These are phyloP conservation scores for Beauveria scarabaeidicola DNA, from an alignment of 2,329 filamentous ascomycete genomes.

Conservation along the genomic window DNA sequence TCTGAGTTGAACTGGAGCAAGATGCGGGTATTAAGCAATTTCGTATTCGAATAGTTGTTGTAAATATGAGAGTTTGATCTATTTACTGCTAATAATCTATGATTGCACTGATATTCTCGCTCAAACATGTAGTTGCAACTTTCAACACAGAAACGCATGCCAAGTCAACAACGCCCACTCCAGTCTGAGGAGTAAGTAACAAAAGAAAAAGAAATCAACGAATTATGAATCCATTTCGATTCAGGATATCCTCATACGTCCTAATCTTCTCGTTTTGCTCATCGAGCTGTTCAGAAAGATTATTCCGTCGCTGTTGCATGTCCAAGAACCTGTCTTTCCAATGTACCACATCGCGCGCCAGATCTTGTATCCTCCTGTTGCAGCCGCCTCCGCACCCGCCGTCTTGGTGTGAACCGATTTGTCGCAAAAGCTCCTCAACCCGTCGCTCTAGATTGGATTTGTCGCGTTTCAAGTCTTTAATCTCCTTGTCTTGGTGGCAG, in stretches of 20 bases:
- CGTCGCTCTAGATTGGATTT: constrained; percentile 26
- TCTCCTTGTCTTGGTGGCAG: constrained; percentile 29
- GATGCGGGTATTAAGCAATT: too few species aligned
- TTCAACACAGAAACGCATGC: background rate
- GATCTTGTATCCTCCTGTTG: constrained; percentile 24
- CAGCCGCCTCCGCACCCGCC: constrained; percentile 18
- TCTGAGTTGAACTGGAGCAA: too few species aligned
- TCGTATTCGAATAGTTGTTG: too few species aligned
- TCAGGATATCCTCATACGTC: constrained; percentile 27
- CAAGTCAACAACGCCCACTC: background rate
- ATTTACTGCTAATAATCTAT: too few species aligned
- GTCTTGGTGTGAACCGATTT: constrained; percentile 14
- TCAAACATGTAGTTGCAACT: too few species aligned
- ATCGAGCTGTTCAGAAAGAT: constrained; percentile 22
- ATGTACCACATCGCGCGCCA: constrained; percentile 25
- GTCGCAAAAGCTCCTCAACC: constrained; percentile 26
- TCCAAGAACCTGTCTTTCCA: constrained; percentile 26
- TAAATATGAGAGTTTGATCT: too few species aligned
- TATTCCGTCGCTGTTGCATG: constrained; percentile 24
- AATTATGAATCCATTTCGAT: constrained; percentile 22
- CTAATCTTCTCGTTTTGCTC: constrained; percentile 24
- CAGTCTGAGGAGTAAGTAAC: background rate
- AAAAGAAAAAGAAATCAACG: background rate
- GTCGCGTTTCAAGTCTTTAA: constrained; percentile 26
- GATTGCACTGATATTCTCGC: too few species aligned